Conservation (phyloP, 2,329 filamentous ascomycete genomes). For the Emericellopsis atlantica region DNA sequence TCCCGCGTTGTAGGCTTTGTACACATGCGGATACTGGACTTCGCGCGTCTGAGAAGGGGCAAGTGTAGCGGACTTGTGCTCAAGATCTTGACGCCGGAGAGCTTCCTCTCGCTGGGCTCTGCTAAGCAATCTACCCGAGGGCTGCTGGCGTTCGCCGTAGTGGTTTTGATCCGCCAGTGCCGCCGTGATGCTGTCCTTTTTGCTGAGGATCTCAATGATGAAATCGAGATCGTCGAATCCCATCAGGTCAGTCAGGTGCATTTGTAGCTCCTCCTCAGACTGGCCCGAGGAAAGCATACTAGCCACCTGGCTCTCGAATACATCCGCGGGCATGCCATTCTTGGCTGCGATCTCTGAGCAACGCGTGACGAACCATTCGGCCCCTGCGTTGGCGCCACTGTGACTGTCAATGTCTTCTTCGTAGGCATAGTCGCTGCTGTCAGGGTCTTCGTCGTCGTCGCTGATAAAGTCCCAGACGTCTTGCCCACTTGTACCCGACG, state of each 20-base stretch:
- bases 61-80: constrained; percentile 70
- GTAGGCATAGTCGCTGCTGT: constrained; percentile 53
- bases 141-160: constrained; percentile 12
- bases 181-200: constrained; percentile 55
- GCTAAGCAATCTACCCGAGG: constrained; percentile 47
- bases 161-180: constrained; percentile 20
- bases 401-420: constrained; percentile 15
- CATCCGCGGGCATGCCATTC: constrained; percentile 52
- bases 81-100: constrained; percentile 60
- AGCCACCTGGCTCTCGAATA: constrained; percentile 67
- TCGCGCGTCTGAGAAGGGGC: constrained; percentile 60
- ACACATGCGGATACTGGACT: constrained; percentile 84
- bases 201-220: constrained; percentile 76
- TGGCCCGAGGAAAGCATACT: constrained; percentile 57
- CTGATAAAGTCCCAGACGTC: constrained; percentile 92
- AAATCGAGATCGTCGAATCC: constrained; percentile 92
- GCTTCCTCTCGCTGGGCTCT: constrained; percentile 68
- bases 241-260: constrained; percentile 75
- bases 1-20: constrained; percentile 69
- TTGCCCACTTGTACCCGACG: constrained; percentile 51
- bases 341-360: constrained; percentile 56
- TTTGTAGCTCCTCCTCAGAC: constrained; percentile 80
- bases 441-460: constrained; percentile 53
- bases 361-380: constrained; percentile 58
- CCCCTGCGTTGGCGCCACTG: constrained; percentile 31